Evolutionary conservation across 1,284 basidiomycete species (phyloP), one percentile per base, ranked within the genome.

Genomic region (Papiliotrema terrestris): DNA sequence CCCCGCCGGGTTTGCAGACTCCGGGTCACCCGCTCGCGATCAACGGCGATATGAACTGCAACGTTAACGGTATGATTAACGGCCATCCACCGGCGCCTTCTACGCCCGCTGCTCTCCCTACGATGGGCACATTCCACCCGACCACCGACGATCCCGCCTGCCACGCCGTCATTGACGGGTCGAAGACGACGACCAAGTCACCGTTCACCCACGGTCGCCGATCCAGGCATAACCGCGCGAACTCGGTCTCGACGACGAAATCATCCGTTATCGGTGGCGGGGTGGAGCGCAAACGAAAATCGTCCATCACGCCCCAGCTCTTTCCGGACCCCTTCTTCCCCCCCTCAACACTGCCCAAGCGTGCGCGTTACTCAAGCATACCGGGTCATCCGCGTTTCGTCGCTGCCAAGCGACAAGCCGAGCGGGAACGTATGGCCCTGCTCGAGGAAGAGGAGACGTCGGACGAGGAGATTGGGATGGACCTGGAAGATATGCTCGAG

Each of bases 401-500:
- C 36, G 67, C 67, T 9, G 73, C 73, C 14, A 56, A 62, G 11
- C 61, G 65, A 17, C 66, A 2, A 60, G 62, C 2, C 55, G 62
- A 54, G 39, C 61, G n/a, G 39, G 55, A 48, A n/a, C 8, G 60
- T 1, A 52, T 58, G 22, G 46, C 51, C 14, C 52, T 59, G 36
- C 63, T 67, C 50, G 56, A 63, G 6, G 58, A 65, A 23, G 68
- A 69, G 49, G 58, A 66, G 32, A 54, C 59, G 20, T 25, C 36
- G n/a, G 55, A 64, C 35, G 65, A 62, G 25, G 56, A 59, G n/a
- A 29, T 25, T 9, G 26, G n/a, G 60, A 61, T 73, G 42, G 65
- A 66, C 8, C 58, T 74, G 36, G 73, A 74, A 54, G 72, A 75
- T 59, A 75, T 74, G 69, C 53, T 75, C 25, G 68, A 75, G 15